Evolutionary conservation across 176 grass and related monocot genomes (phyloP), one percentile per base, ranked within the genome.

Genomic region (Triticum turgidum): DNA sequence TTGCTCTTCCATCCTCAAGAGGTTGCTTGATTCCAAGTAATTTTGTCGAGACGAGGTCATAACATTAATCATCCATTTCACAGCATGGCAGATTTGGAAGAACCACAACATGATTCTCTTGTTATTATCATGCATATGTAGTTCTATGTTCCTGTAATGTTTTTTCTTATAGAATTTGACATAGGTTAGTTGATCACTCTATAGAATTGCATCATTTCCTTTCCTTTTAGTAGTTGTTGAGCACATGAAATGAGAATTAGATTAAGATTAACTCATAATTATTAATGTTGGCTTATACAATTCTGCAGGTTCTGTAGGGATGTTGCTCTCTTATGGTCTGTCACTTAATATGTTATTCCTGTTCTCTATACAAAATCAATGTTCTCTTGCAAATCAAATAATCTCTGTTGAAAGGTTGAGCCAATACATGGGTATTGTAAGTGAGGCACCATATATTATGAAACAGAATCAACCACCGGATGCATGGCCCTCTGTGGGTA

Each of bases 321-420:
- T 94, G 90, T 82, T 83, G 29, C 78, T 94, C 17, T 94, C 93
- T 54, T 92, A 94, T 80, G 93, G 93, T 54, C 90, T 94, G 42
- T 92, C 93, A 35, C 81, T 92, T 24, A 94, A 92, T 59, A 83
- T 80, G 61, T 73, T 86, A 17, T 85, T 94, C 17, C 64, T 91
- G 38, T 84, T 81, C 68, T 94, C 90, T 41, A 90, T 94, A 27
- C 90, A 94, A 86, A 80, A 88, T 17, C 90, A 94, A 54, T 94
- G 93, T 47, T 92, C 83, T 41, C 82, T 94, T 54, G 82, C 93
- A 52, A 94, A 94, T 72, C 70, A 88, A 44, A 90, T 94, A 14
- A 86, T 92, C 76, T 88, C 90, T 13, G 85, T 94, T 33, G 90
- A 94, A 82, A 92, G 93, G 59, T 65, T 94, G 49, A 90, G 87